Evolutionary conservation across 75 land plant species (phyloP), one percentile per base, ranked within the genome.

Genomic region (Chamaecyparis obtusa): DNA sequence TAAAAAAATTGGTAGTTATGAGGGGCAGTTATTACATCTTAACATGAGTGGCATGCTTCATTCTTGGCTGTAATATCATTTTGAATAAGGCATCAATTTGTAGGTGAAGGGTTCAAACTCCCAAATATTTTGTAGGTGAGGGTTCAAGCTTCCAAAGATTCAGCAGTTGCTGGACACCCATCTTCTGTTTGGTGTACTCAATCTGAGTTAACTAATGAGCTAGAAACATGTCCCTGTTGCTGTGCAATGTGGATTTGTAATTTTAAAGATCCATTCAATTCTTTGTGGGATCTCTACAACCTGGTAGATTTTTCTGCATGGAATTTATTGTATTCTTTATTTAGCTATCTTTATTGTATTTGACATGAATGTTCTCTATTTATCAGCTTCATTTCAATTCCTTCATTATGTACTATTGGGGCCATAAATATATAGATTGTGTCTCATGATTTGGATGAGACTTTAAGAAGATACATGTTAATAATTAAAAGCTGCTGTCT

Each of bases 401-500:
- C 76, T 74, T 36, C 11, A 74, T 74, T 74, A 74, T 72, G 27
- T 32, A 32, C 76, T n/a, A 2, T 30, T 11, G 32, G 35, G 76
- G 37, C 76, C 76, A 32, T 33, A 33, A 11, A 36, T 74, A 9
- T 84, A 43, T n/a, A 46, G 86, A 30, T 84, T 56, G 60, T 83
- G 33, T 39, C 48, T 46, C 27, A n/a, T 27, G 51, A 81, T 44
- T 81, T 85, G 15, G 6, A 36, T 39, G 30, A 35, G 44, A 74
- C 13, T 37, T 57, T 14, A 75, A 54, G 77, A 54, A 21, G 39
- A 75, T 3, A 64, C 24, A 84, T 14, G 9, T 81, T 81, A 81
- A 15, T 46, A 44, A 41, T 13, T 44, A n/a, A 81, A 81, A 44
- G 83, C 46, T 81, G 48, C 44, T 83, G 51, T 43, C 32, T 89